These are phyloP conservation scores for Cubamyces sp. DNA, from an alignment of 768 basidiomycete genomes.

Conservation along the genomic window DNA sequence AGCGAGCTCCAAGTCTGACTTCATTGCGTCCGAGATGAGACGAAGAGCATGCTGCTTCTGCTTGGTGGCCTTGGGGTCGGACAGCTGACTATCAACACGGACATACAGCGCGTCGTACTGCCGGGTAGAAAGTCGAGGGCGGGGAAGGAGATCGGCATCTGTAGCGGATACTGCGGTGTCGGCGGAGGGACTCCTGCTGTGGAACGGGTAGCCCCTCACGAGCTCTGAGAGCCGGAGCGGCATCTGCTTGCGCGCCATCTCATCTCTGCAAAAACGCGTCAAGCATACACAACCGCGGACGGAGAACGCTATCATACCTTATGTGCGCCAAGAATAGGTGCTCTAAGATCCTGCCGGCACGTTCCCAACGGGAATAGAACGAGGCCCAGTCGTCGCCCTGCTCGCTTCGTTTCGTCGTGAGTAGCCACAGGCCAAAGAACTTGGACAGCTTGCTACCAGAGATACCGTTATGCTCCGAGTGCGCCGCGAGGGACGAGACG, in stretches of 20 bases:
- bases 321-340: constrained; percentile 77
- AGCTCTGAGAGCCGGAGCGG: constrained; percentile 74
- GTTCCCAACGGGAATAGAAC: constrained; percentile 80
- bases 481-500: constrained; percentile 71
- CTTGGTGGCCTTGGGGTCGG: constrained; percentile 37
- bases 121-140: constrained; percentile 71
- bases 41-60: constrained; percentile 56
- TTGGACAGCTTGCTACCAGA: constrained; percentile 81
- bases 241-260: constrained; percentile 56
- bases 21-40: constrained; percentile 67
- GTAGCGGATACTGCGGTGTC: constrained; percentile 29
- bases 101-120: constrained; percentile 67
- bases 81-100: constrained; percentile 60
- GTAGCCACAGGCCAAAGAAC: constrained; percentile 74
- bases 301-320: constrained; percentile 48
- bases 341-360: constrained; percentile 70
- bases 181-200: constrained; percentile 30
- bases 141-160: constrained; percentile 54
- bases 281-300: background rate
- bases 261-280: constrained; percentile 50
- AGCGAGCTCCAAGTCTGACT: constrained; percentile 38
- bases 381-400: constrained; percentile 59
- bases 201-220: constrained; percentile 70
- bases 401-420: constrained; percentile 52
- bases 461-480: constrained; percentile 70